These are phyloP conservation scores for Hymenoscyphus fraxineus DNA, from an alignment of 2,329 filamentous ascomycete species.

Conservation along the genomic window DNA sequence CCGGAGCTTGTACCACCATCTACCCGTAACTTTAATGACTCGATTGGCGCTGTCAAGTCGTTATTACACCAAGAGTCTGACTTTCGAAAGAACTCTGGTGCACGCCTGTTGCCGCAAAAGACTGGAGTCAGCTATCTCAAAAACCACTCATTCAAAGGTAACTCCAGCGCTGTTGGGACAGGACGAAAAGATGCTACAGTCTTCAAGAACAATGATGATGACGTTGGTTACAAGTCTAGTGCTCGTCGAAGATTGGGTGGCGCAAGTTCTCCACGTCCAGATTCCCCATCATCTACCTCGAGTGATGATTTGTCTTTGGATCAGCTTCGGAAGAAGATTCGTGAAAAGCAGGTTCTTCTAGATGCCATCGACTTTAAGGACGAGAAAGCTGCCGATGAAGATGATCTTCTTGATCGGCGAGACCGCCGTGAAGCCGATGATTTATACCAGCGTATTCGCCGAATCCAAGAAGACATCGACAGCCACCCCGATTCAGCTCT, in stretches of 20 bases:
- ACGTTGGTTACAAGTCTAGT: conserved; percentile 88
- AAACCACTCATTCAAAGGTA: conserved; percentile 81
- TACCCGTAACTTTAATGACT: conserved; percentile 86
- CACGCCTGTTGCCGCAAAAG: conserved; percentile 86
- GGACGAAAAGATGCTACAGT: conserved; percentile 91
- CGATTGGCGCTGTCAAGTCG: conserved; percentile 88
- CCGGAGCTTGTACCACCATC: conserved; percentile 93
- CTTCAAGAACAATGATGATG: conserved; percentile 93
- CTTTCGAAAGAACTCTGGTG: conserved; percentile 80
- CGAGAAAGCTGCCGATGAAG: conserved; percentile 83
- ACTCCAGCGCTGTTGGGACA: conserved; percentile 51
- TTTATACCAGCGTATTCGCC: conserved; percentile 84
- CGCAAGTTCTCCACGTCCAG: conserved; percentile 72
- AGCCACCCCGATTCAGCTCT: conserved; percentile 75
- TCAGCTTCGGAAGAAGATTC: conserved; percentile 86
- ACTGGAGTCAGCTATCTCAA: conserved; percentile 99
- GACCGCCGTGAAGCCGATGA: conserved; percentile 92
- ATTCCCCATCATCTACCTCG: conserved; percentile 65
- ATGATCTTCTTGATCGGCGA: conserved; percentile 84
- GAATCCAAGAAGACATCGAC: conserved; percentile 93
- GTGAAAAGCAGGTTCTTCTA: conserved; percentile 88
- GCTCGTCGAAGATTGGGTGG: conserved; percentile 80
- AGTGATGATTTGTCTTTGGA: conserved; percentile 82
- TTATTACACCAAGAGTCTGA: conserved; percentile 88
- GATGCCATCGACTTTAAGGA: conserved; percentile 97